Evolutionary conservation across 2,329 filamentous ascomycete genomes (phyloP).

Genomic region (Passalora sequoiae): DNA sequence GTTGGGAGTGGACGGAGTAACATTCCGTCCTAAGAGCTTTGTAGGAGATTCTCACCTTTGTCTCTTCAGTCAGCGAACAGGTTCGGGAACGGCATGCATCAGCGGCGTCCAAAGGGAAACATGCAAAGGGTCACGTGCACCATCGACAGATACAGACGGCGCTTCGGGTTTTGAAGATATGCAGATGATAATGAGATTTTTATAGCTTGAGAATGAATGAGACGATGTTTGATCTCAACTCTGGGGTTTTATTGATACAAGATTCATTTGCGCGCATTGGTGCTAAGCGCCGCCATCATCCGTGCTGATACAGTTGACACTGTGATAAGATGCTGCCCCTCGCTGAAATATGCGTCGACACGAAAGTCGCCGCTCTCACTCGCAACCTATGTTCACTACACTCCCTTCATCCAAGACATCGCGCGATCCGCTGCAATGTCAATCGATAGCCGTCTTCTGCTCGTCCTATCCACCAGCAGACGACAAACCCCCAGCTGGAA

Average conservation of each 20-base stretch:
- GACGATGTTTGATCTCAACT: neutral
- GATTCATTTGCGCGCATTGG: no score
- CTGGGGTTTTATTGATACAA: no score
- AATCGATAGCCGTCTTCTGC: constrained; percentile 1
- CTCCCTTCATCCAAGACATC: constrained; percentile 4
- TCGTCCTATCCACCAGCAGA: constrained; percentile 3
- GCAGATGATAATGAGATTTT: neutral
- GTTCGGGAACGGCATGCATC: neutral
- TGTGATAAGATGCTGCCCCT: no score
- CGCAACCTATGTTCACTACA: neutral
- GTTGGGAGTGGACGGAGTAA: neutral
- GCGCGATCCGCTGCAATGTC: neutral
- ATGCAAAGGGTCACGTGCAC: no score
- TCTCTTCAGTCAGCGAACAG: neutral
- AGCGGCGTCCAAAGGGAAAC: neutral
- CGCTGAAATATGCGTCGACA: neutral
- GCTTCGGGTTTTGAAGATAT: no score
- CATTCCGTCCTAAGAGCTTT: neutral
- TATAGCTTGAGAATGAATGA: neutral
- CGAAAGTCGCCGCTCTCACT: neutral
- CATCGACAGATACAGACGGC: constrained; percentile 2
- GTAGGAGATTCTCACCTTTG: neutral
- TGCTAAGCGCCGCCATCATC: no score
- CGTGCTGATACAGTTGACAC: no score
- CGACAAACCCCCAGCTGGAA: constrained; percentile 4